These are phyloP conservation scores for Penicillium brevicompactum DNA, from an alignment of 2,329 filamentous ascomycete genomes.

Conservation along the genomic window DNA sequence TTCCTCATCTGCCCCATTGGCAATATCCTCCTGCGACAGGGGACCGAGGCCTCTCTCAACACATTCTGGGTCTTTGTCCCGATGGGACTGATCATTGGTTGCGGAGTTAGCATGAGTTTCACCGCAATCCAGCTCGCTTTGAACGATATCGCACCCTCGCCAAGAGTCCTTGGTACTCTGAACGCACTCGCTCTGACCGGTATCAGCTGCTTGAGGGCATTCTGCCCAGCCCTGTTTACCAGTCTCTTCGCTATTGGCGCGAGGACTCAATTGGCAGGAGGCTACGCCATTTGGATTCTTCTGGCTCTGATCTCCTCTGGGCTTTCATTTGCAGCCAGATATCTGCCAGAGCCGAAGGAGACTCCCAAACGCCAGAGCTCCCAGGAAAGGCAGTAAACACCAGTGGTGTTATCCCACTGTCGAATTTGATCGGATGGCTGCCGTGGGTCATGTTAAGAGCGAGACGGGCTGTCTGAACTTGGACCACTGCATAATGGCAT, in stretches of 20 bases:
- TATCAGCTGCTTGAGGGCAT: slow-evolving; percentile 62
- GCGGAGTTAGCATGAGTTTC: slow-evolving; percentile 68
- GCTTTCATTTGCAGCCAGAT: slow-evolving; percentile 31
- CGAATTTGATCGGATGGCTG: too few species aligned
- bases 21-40: slow-evolving; percentile 58
- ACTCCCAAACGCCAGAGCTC: not conserved
- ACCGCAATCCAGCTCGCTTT: slow-evolving; percentile 72
- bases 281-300: slow-evolving; percentile 64
- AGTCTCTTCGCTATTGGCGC: slow-evolving; percentile 70
- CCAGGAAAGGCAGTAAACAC: not conserved
- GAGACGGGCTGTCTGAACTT: too few species aligned
- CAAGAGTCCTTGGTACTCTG: slow-evolving; percentile 66
- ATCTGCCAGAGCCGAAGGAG: slow-evolving; percentile 17
- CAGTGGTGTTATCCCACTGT: not conserved
- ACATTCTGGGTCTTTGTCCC: slow-evolving; percentile 62
- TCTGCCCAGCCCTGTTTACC: slow-evolving; percentile 67
- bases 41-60: slow-evolving; percentile 32
- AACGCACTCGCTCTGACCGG: slow-evolving; percentile 70
- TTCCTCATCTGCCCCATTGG: slow-evolving; percentile 58
- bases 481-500: too few species aligned
- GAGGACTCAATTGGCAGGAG: slow-evolving; percentile 61
- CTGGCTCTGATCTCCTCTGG: slow-evolving; percentile 36
- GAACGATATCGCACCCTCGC: slow-evolving; percentile 71
- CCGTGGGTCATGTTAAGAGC: too few species aligned
- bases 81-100: slow-evolving; percentile 55